Conservation (phyloP, 192 early-diverging fungal species). For the Podila horticola region DNA sequence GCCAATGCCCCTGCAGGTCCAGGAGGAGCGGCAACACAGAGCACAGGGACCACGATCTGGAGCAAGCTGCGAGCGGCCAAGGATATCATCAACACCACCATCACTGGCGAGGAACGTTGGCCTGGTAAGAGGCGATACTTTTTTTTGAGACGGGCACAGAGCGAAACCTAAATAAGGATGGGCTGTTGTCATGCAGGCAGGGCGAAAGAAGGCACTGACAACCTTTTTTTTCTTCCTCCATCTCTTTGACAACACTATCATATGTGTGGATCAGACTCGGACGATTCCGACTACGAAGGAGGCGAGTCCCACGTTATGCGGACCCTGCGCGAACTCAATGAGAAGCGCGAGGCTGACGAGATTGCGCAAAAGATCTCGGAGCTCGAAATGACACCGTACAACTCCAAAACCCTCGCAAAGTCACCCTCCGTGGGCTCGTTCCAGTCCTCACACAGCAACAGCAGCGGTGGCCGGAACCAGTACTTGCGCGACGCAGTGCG, state of each 20-base stretch:
- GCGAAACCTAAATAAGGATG: not conserved
- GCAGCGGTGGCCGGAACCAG: not conserved
- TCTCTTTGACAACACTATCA: not conserved
- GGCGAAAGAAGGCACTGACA: not conserved
- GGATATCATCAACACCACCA: constrained; percentile 43
- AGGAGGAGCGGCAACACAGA: constrained; percentile 12
- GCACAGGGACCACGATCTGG: constrained; percentile 27
- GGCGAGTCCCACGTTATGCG: constrained; percentile 41
- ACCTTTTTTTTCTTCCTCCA: not conserved
- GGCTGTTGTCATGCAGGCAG: no score
- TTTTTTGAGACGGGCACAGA: not conserved
- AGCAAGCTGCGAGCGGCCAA: constrained; percentile 40
- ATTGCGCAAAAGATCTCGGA: constrained; percentile 25
- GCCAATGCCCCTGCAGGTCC: not conserved
- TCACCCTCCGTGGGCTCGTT: not conserved
- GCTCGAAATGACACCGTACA: constrained; percentile 21
- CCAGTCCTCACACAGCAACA: not conserved
- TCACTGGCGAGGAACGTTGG: constrained; percentile 51
- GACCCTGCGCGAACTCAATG: constrained; percentile 20
- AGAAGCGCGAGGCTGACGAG: constrained; percentile 17
- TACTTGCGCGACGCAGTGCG: constrained; percentile 2
- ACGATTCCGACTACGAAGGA: constrained; percentile 43
- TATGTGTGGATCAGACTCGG: constrained; percentile 14
- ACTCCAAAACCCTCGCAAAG: not conserved
- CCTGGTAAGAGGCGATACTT: constrained; percentile 31